Percentiles rank a stretch among this genome's conserved stretches.
phyloP scores from a whole-genome alignment of 306 rosid genomes.

The Cucurbita pepo region DNA sequence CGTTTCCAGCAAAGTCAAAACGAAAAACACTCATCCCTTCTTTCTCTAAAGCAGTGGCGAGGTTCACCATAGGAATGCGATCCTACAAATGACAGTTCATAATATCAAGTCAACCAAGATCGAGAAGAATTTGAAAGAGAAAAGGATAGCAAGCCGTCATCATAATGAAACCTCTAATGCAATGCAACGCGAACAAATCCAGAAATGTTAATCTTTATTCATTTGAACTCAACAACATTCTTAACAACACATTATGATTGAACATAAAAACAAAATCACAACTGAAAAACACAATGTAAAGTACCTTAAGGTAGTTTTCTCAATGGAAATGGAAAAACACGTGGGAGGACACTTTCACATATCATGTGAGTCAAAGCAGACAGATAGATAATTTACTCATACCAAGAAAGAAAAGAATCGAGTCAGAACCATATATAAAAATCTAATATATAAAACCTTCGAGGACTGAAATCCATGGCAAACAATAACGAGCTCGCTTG shows the following conservation, averaged over 20 bases:
- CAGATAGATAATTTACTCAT: neutral
- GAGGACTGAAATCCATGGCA: constrained; percentile 85
- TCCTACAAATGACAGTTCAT: constrained; percentile 23
- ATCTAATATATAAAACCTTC: constrained; percentile 31
- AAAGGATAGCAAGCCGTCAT: neutral
- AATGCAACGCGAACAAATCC: neutral
- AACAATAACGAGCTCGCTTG: constrained; percentile 42
- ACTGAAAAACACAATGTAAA: no score
- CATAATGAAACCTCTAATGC: no score
- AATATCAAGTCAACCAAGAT: neutral
- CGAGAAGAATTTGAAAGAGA: neutral
- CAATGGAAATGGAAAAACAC: neutral
- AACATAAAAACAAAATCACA: no score
- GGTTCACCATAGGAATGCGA: constrained; percentile 69
- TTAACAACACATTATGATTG: neutral
- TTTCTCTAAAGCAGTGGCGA: constrained; percentile 50
- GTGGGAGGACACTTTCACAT: no score
- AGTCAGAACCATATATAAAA: neutral
- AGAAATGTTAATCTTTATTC: neutral
- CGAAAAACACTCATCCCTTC: constrained; percentile 52
- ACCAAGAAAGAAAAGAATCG: neutral
- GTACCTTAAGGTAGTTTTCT: neutral
- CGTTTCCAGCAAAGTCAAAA: constrained; percentile 87
- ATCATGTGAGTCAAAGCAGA: neutral
- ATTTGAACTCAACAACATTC: neutral